These are phyloP conservation scores for Aspergillus affinis DNA, from an alignment of 495 filamentous ascomycete species.

Conservation along the genomic window DNA sequence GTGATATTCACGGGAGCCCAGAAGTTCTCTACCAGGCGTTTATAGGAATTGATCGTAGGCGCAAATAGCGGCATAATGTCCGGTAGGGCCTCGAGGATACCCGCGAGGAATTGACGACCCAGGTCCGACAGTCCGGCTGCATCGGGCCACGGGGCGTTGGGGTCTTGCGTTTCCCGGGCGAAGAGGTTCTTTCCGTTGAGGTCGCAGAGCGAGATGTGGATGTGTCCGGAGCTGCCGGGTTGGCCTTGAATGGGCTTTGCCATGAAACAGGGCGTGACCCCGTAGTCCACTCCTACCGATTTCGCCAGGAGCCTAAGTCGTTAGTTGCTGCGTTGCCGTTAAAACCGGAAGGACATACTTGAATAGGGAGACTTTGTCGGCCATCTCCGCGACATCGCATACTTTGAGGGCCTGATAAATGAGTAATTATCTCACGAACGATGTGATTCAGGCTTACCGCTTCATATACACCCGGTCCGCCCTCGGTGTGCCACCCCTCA, in stretches of 20 bases:
- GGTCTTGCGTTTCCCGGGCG: slow-evolving; percentile 63
- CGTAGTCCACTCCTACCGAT: slow-evolving; percentile 72
- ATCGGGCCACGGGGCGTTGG: slow-evolving; percentile 65
- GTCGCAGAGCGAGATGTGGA: slow-evolving; percentile 77
- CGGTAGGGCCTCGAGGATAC: slow-evolving; percentile 78
- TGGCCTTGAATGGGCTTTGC: slow-evolving; percentile 85
- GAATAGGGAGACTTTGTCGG: slow-evolving; percentile 80
- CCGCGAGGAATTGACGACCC: slow-evolving; percentile 85
- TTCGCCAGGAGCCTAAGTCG: slow-evolving; percentile 67
- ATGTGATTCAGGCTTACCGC: slow-evolving; percentile 48
- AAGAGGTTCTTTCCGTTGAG: slow-evolving; percentile 69
- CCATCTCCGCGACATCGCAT: slow-evolving; percentile 72
- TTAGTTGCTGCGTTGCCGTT: slow-evolving; percentile 1
- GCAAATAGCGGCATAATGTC: slow-evolving; percentile 92
- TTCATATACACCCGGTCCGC: slow-evolving; percentile 87
- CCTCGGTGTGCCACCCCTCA: slow-evolving; percentile 94
- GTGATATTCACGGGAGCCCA: slow-evolving; percentile 95
- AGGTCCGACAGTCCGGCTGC: slow-evolving; percentile 74
- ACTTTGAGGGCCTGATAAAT: slow-evolving; percentile 62
- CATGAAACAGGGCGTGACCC: slow-evolving; percentile 95
- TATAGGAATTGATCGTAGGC: slow-evolving; percentile 92
- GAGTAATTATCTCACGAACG: neutral
- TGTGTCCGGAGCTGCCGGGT: slow-evolving; percentile 88
- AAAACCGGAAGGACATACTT: slow-evolving; percentile 54
- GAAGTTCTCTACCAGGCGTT: slow-evolving; percentile 93